These are phyloP conservation scores for Rehmannia glutinosa DNA, from an alignment of 257 asterid genomes.

Conservation along the genomic window DNA sequence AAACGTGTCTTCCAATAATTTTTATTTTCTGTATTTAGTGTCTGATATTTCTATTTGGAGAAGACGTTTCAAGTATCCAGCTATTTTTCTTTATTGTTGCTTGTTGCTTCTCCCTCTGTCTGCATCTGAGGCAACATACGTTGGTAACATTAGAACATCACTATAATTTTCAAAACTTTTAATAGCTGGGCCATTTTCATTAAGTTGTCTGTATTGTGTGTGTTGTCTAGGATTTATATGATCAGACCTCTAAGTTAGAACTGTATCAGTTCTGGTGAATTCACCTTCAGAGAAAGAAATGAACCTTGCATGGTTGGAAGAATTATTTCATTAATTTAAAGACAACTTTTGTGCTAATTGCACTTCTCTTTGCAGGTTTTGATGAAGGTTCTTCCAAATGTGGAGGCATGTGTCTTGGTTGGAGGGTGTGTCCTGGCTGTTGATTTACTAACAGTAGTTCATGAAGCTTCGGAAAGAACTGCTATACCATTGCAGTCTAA, in stretches of 20 bases:
- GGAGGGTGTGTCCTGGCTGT: conserved; percentile 99
- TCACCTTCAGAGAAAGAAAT: background rate
- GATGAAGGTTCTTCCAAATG: conserved; percentile 88
- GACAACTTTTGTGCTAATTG: conserved; percentile 13
- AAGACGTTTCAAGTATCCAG: background rate
- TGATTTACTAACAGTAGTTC: conserved; percentile 85
- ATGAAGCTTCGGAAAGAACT: conserved; percentile 97
- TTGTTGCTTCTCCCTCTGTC: background rate
- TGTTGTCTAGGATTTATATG: background rate
- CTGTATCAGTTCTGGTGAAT: background rate
- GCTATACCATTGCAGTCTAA: conserved; percentile 97
- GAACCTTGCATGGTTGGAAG: background rate
- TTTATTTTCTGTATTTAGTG: background rate
- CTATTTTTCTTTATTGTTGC: conserved; percentile 1
- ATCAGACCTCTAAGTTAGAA: background rate
- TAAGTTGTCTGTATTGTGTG: background rate
- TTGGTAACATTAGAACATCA: background rate
- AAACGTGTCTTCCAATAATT: background rate
- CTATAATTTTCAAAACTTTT: background rate
- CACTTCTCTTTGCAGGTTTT: conserved; percentile 51
- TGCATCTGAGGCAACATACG: background rate
- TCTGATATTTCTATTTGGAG: background rate
- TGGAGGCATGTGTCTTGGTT: conserved; percentile 96
- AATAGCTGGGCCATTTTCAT: conserved; percentile 7
- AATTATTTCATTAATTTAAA: background rate